Conservation (phyloP, 2,329 filamentous ascomycete genomes). For the Sarocladium strictum region DNA sequence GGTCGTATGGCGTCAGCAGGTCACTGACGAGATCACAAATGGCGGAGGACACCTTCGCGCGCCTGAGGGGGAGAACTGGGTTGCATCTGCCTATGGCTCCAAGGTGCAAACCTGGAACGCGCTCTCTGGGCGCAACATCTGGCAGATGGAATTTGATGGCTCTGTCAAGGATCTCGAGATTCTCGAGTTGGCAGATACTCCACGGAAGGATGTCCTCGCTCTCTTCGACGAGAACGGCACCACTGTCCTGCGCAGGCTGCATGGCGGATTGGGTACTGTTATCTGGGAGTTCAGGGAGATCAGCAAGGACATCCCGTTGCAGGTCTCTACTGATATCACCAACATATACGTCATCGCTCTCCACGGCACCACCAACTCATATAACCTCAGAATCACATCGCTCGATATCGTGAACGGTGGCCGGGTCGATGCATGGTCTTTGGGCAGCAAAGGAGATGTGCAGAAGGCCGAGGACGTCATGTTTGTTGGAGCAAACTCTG, state of each 20-base stretch:
- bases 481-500: slow-evolving; percentile 70
- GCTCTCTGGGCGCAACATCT: slow-evolving; percentile 70
- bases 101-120: slow-evolving; percentile 79
- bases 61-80: slow-evolving; percentile 71
- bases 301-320: slow-evolving; percentile 66
- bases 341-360: slow-evolving; percentile 73
- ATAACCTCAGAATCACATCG: slow-evolving; percentile 69
- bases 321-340: slow-evolving; percentile 64
- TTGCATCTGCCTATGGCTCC: slow-evolving; percentile 67
- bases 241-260: slow-evolving; percentile 62
- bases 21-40: slow-evolving; percentile 48
- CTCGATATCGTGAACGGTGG: slow-evolving; percentile 69
- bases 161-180: slow-evolving; percentile 67
- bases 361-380: slow-evolving; percentile 62
- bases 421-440: slow-evolving; percentile 62
- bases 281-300: slow-evolving; percentile 73
- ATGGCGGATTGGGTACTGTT: slow-evolving; percentile 64
- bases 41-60: slow-evolving; percentile 56
- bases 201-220: slow-evolving; percentile 64
- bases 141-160: slow-evolving; percentile 59
- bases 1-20: slow-evolving; percentile 78
- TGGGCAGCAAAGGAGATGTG: slow-evolving; percentile 72
- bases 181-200: slow-evolving; percentile 60
- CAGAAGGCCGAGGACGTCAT: slow-evolving; percentile 58
- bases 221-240: slow-evolving; percentile 55